Base-by-base conservation (phyloP, 2,329 filamentous ascomycete genomes). In the Aureobasidium pullulans region DNA sequence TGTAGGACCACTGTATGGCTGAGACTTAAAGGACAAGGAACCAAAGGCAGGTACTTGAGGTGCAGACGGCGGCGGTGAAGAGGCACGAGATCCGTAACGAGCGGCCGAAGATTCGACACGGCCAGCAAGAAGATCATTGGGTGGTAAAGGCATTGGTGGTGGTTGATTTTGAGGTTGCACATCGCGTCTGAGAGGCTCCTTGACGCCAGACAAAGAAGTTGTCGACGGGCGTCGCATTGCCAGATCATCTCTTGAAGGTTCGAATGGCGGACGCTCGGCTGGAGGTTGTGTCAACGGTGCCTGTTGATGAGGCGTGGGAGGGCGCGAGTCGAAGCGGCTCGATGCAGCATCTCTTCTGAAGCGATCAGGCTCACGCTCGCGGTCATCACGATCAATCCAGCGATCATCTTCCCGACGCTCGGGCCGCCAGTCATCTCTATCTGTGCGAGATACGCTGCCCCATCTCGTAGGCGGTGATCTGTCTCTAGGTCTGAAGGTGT, bases 401-500 rank as follows among this genome's bases (percentile, higher is more conserved):
- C 73, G 64, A 23, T 74, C 71, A 50, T 76, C 72, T 13, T 79
- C 77, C 31, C 76, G 71, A 39, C 75, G 71, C 37, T 75, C 72
- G 56, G 75, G 76, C 19, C 76, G 69, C 34, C 76, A 71, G n/a
- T 79, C 77, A 29, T 73, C 70, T 48, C 71, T 63, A 9, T 65
- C 66, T 40, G 74, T 57, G 70, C 76, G 63, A 66, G 72, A 62
- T 69, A 67, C 46, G 49, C 79, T 76, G 61, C 76, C 86, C 60
- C 75, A 72, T 34, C 75, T 69, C 60, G 84, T 82, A 62, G 84
- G 84, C 67, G 66, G 70, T 32, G 66, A 68, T 5, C 70, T 67
- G 31, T 66, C 87, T 40, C 69, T 78, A 16, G 80, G 81, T 58
- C 78, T 74, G 65, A 88, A 87, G 11, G 82, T 79, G 61, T 88